Percentiles rank a stretch among this genome's conserved stretches.
phyloP scores from a whole-genome alignment of 2,329 filamentous ascomycete species.

The Ophiostoma tasmaniense region DNA sequence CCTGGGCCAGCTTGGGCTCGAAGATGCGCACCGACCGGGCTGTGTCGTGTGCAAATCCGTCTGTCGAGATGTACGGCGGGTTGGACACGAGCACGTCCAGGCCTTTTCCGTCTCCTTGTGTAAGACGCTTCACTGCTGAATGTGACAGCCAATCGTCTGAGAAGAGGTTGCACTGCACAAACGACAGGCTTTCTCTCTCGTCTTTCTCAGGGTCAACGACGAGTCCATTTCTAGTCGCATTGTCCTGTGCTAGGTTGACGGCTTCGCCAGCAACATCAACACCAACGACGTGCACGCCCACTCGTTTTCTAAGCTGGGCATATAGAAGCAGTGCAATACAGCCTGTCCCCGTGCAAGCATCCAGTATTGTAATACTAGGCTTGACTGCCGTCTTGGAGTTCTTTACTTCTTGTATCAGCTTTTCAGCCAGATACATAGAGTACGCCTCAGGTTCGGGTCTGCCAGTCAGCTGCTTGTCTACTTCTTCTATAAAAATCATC shows the following conservation, averaged over 20 bases:
- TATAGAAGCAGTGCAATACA: constrained; percentile 76
- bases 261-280: constrained; percentile 65
- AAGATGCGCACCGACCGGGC: constrained; percentile 67
- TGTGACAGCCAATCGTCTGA: constrained; percentile 30
- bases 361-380: constrained; percentile 53
- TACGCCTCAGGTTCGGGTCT: constrained; percentile 65
- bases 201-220: not conserved
- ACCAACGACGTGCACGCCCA: constrained; percentile 49
- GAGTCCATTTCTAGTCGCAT: constrained; percentile 46
- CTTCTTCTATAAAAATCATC: too few species aligned
- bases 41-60: constrained; percentile 54
- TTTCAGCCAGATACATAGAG: constrained; percentile 44
- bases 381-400: not conserved
- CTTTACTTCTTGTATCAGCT: constrained; percentile 10
- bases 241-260: constrained; percentile 55
- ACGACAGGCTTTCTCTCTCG: constrained; percentile 12
- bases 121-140: not conserved
- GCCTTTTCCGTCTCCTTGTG: not conserved
- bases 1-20: constrained; percentile 74
- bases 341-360: constrained; percentile 85
- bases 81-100: constrained; percentile 74
- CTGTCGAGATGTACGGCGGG: constrained; percentile 76
- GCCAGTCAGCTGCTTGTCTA: not conserved
- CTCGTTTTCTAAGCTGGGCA: constrained; percentile 39
- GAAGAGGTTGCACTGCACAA: constrained; percentile 36